These are phyloP conservation scores for Paratrypanosoma confusum DNA, from an alignment of 208 protist genomes.

Conservation along the genomic window DNA sequence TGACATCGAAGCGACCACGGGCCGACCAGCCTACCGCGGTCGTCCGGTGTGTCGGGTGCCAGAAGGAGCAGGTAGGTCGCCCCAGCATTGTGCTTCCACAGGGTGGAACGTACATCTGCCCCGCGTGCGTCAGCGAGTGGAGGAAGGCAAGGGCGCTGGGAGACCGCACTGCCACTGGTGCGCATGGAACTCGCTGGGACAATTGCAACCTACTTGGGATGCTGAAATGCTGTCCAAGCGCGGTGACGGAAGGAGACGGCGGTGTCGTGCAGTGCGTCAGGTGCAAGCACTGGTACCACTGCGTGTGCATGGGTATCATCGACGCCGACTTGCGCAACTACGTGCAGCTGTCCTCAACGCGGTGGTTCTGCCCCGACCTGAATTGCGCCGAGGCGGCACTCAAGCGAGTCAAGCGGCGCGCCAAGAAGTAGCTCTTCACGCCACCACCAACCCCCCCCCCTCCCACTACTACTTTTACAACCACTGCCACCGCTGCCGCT, in stretches of 20 bases:
- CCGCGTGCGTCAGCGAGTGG: constrained; percentile 23
- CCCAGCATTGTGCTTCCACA: constrained; percentile 34
- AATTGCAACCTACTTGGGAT: constrained; percentile 36
- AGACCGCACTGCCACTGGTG: too few species aligned
- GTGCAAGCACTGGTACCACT: constrained; percentile 74
- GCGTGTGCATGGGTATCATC: constrained; percentile 46
- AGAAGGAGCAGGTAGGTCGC: too few species aligned
- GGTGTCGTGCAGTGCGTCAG: constrained; percentile 58
- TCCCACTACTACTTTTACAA: too few species aligned
- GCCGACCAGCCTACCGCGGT: too few species aligned
- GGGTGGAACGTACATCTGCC: constrained; percentile 61
- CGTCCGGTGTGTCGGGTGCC: too few species aligned
- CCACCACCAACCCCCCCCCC: too few species aligned
- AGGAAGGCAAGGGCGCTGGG: too few species aligned
- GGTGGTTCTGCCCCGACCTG: constrained; percentile 74
- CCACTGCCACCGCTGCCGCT: too few species aligned
- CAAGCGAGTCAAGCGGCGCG: too few species aligned
- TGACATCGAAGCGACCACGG: too few species aligned
- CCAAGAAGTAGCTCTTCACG: too few species aligned
- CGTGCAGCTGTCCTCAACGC: constrained; percentile 58
- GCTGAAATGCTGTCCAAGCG: constrained; percentile 75
- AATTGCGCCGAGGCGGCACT: constrained; percentile 56
- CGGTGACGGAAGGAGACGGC: constrained; percentile 36
- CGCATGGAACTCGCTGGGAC: too few species aligned
- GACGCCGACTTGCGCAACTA: constrained; percentile 39